A percentile compares a stretch with the other conserved stretches of the same genome.
These are phyloP conservation scores for Plantago ovata DNA, from an alignment of 257 asterid species.

Conservation along the genomic window DNA sequence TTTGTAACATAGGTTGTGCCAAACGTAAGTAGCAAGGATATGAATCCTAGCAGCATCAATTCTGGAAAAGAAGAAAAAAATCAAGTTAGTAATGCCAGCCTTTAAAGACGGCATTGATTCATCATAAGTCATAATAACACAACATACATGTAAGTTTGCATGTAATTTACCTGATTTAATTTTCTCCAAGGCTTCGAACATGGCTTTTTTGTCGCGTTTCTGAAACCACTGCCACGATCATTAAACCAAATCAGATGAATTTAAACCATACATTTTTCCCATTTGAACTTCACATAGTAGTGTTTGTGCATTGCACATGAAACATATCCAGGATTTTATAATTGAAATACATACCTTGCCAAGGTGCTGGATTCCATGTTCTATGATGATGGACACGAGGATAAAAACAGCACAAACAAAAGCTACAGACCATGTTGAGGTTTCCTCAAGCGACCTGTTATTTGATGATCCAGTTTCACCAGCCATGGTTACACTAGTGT, in stretches of 20 bases:
- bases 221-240: constrained; percentile 50
- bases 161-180: constrained; percentile 50
- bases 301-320: not conserved
- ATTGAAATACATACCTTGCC: constrained; percentile 36
- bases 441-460: constrained; percentile 58
- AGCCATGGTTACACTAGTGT: constrained; percentile 24
- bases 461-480: constrained; percentile 21
- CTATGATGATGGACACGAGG: constrained; percentile 51
- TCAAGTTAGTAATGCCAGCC: not conserved
- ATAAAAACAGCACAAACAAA: constrained; percentile 59
- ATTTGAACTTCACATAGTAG: not conserved
- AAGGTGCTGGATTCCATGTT: constrained; percentile 65
- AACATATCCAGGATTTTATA: not conserved
- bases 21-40: constrained; percentile 59
- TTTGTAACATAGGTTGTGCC: constrained; percentile 41
- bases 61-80: constrained; percentile 25
- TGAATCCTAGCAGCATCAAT: constrained; percentile 61
- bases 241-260: not conserved
- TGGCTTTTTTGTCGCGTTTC: constrained; percentile 53
- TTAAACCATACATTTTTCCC: not conserved
- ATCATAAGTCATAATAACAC: too few species aligned
- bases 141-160: not conserved
- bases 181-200: constrained; percentile 68
- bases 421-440: constrained; percentile 90
- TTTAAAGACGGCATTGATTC: not conserved